Evolutionary conservation across 331 rosid genomes (phyloP), one percentile per base, ranked within the genome.

Genomic region (Dryas integrifolia): DNA sequence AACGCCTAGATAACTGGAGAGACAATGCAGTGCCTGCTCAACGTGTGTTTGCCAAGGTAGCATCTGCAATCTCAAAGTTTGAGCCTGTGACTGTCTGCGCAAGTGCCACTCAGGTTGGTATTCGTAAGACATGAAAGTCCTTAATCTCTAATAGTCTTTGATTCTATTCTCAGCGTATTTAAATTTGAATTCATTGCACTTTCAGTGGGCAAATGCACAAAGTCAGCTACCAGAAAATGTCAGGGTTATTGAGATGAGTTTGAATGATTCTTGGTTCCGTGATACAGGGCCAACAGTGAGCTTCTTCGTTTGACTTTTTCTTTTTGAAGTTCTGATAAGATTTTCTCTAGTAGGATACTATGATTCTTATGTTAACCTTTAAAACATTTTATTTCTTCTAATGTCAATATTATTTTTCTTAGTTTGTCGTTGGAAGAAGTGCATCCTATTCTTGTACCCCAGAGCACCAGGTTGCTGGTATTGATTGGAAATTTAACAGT

Each of bases 1-100:
- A 94, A 82, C 96, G 98, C 40, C 48, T 85, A 0, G 98, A 94
- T 80, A 94, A 91, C 81, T 94, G 97, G 98, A 83, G 97, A 76
- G 87, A 86, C 49, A 67, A 61, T 30, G 98, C 92, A 4, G 70
- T 65, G 62, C 96, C 75, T 61, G 90, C 70, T 50, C 98, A 95
- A 72, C 38, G 14, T 1, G 89, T 83, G 38, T 91, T 89, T 72
- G 84, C 72, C 0, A 80, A 67, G 79, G 87, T 83, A 7, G 98
- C 98, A 18, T 75, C 92, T 69, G 92, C 90, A 3, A 91, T 94
- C 78, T 89, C 97, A 1, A 84, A 71, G 84, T 94, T 89, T 47
- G 98, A 95, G 85, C 78, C 70, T 3, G 92, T 95, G 7, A 91
- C 93, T n/a, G 90, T 91, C 65, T 89, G 96, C 26, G 89, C 87